Conservation (phyloP, 805 yeast genomes). For the Myxozyma monticola region DNA sequence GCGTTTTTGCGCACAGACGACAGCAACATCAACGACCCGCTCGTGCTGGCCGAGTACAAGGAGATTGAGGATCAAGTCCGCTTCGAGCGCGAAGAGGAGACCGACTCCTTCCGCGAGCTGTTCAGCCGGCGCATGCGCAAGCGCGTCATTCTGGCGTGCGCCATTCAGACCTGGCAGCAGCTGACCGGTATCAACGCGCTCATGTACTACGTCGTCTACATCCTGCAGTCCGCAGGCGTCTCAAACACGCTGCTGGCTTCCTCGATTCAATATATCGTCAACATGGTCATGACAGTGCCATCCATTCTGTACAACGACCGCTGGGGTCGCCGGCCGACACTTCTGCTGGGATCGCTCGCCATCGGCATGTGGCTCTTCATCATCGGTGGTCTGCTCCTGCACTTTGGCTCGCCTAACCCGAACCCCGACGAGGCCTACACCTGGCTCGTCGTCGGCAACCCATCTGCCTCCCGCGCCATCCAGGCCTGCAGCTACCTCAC, state of each 20-base stretch:
- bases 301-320: slow-evolving; percentile 56
- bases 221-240: slow-evolving; percentile 52
- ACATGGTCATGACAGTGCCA: slow-evolving; percentile 54
- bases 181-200: slow-evolving; percentile 49
- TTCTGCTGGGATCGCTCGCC: slow-evolving; percentile 61
- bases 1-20: slow-evolving; percentile 46
- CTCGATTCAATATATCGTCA: slow-evolving; percentile 49
- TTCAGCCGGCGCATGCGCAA: slow-evolving; percentile 12
- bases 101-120: slow-evolving; percentile 17
- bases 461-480: slow-evolving; percentile 51
- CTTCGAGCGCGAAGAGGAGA: slow-evolving; percentile 24
- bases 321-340: slow-evolving; percentile 65
- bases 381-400: slow-evolving; percentile 60
- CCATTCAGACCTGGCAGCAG: slow-evolving; percentile 38
- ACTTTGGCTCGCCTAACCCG: slow-evolving; percentile 45
- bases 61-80: slow-evolving; percentile 30
- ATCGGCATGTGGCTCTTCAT: slow-evolving; percentile 64
- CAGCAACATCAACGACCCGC: slow-evolving; percentile 27
- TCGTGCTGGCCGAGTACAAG: slow-evolving; percentile 30
- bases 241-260: slow-evolving; percentile 48
- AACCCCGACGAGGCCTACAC: slow-evolving; percentile 48
- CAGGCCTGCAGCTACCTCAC: slow-evolving; percentile 57
- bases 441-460: slow-evolving; percentile 49
- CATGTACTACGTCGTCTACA: slow-evolving; percentile 49
- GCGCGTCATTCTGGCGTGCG: slow-evolving; percentile 43